Percentiles rank a stretch among this genome's conserved stretches.
Conservation (phyloP, 805 yeast species). For the Kuraishia piskuri region DNA sequence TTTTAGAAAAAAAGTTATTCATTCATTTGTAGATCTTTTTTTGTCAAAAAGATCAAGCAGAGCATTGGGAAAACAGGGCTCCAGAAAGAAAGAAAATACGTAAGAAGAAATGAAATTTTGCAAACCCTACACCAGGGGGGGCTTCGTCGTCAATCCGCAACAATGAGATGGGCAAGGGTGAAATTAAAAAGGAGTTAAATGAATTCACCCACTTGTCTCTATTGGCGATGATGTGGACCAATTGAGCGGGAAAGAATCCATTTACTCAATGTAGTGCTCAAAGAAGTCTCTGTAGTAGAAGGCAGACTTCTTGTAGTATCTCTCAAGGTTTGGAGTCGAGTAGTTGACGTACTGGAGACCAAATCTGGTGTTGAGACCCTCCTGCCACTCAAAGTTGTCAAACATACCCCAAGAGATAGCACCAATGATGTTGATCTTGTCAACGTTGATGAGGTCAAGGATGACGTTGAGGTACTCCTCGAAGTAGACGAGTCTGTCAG, state of each 20-base stretch:
- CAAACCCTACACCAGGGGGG: neutral
- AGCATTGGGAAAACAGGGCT: neutral
- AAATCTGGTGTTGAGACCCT: constrained; percentile 15
- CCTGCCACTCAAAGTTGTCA: constrained; percentile 25
- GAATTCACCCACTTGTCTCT: neutral
- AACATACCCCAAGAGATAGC: constrained; percentile 25
- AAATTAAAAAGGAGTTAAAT: too few relatives aligned
- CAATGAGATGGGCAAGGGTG: neutral
- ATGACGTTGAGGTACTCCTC: constrained; percentile 19
- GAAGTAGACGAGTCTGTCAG: constrained; percentile 21
- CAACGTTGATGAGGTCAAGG: constrained; percentile 17
- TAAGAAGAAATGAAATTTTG: neutral
- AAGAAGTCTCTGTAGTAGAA: neutral
- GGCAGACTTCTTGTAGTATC: constrained; percentile 14
- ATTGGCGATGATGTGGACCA: neutral
- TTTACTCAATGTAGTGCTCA: neutral
- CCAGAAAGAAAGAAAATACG: neutral
- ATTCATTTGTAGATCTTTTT: neutral
- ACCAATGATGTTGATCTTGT: constrained; percentile 20
- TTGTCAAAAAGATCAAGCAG: neutral
- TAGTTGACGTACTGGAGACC: constrained; percentile 20
- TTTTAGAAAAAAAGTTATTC: neutral
- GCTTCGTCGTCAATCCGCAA: neutral
- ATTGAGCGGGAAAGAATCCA: neutral
- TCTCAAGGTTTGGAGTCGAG: constrained; percentile 16